These are phyloP conservation scores for Trapa bicornis DNA, from an alignment of 345 rosid genomes.

Conservation along the genomic window DNA sequence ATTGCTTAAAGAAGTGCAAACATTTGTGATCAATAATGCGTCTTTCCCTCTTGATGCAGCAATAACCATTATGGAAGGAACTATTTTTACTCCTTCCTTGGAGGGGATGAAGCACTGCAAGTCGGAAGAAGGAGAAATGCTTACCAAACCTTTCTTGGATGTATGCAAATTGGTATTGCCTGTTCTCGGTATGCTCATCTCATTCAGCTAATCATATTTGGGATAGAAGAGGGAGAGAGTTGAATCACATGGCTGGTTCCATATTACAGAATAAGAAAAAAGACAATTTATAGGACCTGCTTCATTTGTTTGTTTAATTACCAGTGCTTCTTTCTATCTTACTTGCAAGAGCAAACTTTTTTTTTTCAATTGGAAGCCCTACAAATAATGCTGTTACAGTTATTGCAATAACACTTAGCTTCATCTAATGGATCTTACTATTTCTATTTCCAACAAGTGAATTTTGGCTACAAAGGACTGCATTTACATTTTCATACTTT, in stretches of 20 bases:
- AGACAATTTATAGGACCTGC: neutral
- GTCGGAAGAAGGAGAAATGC: slow-evolving; percentile 60
- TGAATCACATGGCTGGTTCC: neutral
- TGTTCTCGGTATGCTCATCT: slow-evolving; percentile 42
- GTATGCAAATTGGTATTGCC: slow-evolving; percentile 82
- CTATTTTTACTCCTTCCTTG: slow-evolving; percentile 65
- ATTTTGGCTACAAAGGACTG: neutral
- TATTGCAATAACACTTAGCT: neutral
- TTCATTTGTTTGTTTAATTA: neutral
- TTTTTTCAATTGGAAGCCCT: neutral
- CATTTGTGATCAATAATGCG: neutral
- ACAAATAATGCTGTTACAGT: neutral
- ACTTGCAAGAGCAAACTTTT: neutral
- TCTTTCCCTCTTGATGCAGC: slow-evolving; percentile 4
- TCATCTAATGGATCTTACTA: neutral
- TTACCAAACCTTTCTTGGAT: slow-evolving; percentile 71
- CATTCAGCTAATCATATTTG: neutral
- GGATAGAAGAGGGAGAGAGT: neutral
- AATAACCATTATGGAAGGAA: slow-evolving; percentile 42
- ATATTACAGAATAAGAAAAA: neutral
- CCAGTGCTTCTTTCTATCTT: neutral
- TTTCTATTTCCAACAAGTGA: neutral
- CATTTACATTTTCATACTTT: neutral
- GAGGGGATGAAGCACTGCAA: slow-evolving; percentile 84
- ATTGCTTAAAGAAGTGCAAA: neutral